phyloP scores from a whole-genome alignment of 306 rosid species.

The Cicer arietinum region DNA sequence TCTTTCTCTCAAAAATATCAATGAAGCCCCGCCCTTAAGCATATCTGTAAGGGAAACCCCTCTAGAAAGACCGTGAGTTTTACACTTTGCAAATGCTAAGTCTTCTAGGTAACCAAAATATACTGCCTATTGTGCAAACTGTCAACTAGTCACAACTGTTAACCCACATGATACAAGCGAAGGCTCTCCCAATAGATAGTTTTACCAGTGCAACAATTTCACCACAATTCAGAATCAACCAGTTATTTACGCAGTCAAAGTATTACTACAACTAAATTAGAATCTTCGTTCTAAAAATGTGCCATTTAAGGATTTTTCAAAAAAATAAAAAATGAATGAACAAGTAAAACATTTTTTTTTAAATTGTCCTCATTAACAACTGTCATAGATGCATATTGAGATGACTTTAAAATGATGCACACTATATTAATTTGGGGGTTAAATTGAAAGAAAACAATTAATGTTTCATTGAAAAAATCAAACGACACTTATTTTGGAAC shows the following conservation, averaged over 20 bases:
- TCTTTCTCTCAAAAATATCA: background rate
- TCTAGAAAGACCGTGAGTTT: background rate
- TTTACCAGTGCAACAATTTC: background rate
- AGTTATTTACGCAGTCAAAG: constrained; percentile 4
- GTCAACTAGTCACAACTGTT: background rate
- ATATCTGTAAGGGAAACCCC: background rate
- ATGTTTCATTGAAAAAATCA: background rate
- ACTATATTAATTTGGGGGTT: too few relatives aligned
- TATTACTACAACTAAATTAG: background rate
- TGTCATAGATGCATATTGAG: too few relatives aligned
- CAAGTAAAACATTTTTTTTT: too few relatives aligned
- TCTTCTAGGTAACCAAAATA: constrained; percentile 13
- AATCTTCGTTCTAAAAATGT: too few relatives aligned
- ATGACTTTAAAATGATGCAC: too few relatives aligned
- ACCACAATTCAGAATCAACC: constrained; percentile 20
- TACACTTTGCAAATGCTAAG: background rate
- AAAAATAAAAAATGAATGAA: too few relatives aligned
- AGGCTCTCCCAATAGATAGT: constrained; percentile 9
- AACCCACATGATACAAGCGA: background rate
- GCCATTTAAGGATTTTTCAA: too few relatives aligned
- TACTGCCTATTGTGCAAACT: background rate
- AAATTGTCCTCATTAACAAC: too few relatives aligned
- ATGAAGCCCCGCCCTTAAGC: background rate
- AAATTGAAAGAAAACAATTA: too few relatives aligned
- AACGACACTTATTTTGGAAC: background rate